Conservation (phyloP, 352 stramenopile genomes). For the Globisporangium abappressorium region DNA sequence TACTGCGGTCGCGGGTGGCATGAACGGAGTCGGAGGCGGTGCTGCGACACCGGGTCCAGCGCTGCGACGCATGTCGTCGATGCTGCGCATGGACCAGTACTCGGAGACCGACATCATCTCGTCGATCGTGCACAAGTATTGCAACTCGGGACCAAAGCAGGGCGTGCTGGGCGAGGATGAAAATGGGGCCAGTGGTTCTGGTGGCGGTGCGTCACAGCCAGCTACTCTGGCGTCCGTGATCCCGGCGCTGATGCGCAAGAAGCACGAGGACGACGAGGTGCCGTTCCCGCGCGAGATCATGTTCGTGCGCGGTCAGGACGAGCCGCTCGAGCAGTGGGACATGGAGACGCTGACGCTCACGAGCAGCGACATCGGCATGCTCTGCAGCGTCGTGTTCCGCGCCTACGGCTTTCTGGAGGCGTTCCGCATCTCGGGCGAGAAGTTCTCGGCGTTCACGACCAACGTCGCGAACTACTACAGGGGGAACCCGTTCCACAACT, state of each 20-base stretch:
- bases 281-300: slow-evolving; percentile 56
- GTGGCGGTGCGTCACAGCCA: not conserved
- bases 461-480: slow-evolving; percentile 70
- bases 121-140: slow-evolving; percentile 59
- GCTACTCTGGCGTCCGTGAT: slow-evolving; percentile 24
- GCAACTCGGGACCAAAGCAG: slow-evolving; percentile 20
- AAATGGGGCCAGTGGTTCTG: not conserved
- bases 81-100: slow-evolving; percentile 23
- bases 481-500: slow-evolving; percentile 80
- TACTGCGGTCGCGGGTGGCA: slow-evolving; percentile 19
- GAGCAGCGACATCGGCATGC: slow-evolving; percentile 40
- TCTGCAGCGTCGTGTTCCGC: slow-evolving; percentile 41
- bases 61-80: slow-evolving; percentile 23
- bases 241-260: slow-evolving; percentile 33
- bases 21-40: not conserved
- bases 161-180: not conserved
- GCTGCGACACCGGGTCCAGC: not conserved
- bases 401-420: slow-evolving; percentile 53
- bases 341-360: slow-evolving; percentile 38
- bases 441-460: slow-evolving; percentile 48
- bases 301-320: slow-evolving; percentile 35
- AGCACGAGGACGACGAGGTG: slow-evolving; percentile 50
- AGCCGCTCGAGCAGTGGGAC: slow-evolving; percentile 55
- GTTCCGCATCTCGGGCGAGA: slow-evolving; percentile 52
- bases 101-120: slow-evolving; percentile 61